These are phyloP conservation scores for Sclerotinia borealis DNA, from an alignment of 2,329 filamentous ascomycete species.

Conservation along the genomic window DNA sequence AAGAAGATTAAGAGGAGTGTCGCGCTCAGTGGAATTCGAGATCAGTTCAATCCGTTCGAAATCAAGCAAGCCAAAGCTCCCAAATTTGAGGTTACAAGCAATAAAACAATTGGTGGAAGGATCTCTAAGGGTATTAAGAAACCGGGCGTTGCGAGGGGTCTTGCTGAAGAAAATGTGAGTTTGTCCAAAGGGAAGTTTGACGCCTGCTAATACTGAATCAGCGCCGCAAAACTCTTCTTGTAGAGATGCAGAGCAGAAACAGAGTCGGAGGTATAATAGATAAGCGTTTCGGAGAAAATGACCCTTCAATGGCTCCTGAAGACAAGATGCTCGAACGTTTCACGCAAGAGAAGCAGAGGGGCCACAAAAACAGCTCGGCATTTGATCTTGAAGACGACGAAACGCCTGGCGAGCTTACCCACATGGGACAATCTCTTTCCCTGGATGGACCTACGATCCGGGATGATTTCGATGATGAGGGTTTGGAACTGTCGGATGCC, in stretches of 20 bases:
- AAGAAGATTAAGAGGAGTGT: conserved; percentile 71
- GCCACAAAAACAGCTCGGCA: conserved; percentile 68
- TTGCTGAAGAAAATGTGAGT: conserved; percentile 75
- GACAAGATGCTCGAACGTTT: conserved; percentile 90
- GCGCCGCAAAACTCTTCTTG: conserved; percentile 17
- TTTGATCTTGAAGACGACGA: conserved; percentile 90
- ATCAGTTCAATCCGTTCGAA: conserved; percentile 97
- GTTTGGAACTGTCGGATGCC: conserved; percentile 53
- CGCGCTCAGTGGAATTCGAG: conserved; percentile 79
- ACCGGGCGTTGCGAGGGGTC: conserved; percentile 77
- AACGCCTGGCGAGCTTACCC: conserved; percentile 65
- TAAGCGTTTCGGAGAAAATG: conserved; percentile 90
- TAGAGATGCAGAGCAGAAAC: conserved; percentile 78
- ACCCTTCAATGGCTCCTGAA: conserved; percentile 88
- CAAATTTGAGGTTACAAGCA: conserved; percentile 80
- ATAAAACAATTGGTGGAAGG: conserved; percentile 45
- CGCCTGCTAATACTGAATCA: conserved; percentile 15
- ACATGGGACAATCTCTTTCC: conserved; percentile 69
- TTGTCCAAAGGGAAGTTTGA: neutral
- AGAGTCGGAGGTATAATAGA: conserved; percentile 92
- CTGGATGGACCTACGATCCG: conserved; percentile 48
- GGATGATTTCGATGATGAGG: conserved; percentile 78
- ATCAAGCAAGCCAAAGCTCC: conserved; percentile 72
- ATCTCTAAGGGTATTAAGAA: conserved; percentile 56
- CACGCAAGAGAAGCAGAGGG: conserved; percentile 75